phyloP scores from a whole-genome alignment of 192 early-diverging fungal species.

The Diversispora epigaea region DNA sequence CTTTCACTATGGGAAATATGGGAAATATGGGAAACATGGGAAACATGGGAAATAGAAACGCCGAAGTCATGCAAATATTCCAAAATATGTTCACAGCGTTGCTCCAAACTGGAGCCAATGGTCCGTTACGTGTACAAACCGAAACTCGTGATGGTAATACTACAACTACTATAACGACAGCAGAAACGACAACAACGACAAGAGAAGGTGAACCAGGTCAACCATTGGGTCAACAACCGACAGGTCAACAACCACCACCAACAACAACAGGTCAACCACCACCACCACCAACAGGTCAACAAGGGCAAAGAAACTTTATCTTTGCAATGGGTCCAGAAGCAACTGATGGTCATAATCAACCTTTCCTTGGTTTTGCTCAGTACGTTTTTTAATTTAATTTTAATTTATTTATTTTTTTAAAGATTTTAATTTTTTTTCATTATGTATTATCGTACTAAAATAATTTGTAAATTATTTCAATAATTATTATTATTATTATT shows the following conservation, averaged over 20 bases:
- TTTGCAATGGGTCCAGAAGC: slow-evolving; percentile 32
- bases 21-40: slow-evolving; percentile 7
- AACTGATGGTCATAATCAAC: background rate
- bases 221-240: background rate
- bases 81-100: slow-evolving; percentile 1
- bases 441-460: slow-evolving; percentile 31
- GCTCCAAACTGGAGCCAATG: slow-evolving; percentile 3
- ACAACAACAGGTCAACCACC: background rate
- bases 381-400: background rate
- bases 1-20: background rate
- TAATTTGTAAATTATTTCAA: background rate
- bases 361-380: background rate
- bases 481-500: background rate
- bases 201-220: slow-evolving; percentile 20
- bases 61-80: slow-evolving; percentile 17
- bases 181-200: background rate
- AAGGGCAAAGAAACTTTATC: slow-evolving; percentile 29
- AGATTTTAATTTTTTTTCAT: background rate
- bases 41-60: background rate
- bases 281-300: slow-evolving; percentile 16
- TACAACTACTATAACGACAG: slow-evolving; percentile 30
- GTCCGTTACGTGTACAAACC: slow-evolving; percentile 34
- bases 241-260: background rate
- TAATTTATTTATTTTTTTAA: background rate
- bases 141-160: slow-evolving; percentile 31